These are phyloP conservation scores for Westerdykella sp. DNA, from an alignment of 2,329 filamentous ascomycete genomes.

Conservation along the genomic window DNA sequence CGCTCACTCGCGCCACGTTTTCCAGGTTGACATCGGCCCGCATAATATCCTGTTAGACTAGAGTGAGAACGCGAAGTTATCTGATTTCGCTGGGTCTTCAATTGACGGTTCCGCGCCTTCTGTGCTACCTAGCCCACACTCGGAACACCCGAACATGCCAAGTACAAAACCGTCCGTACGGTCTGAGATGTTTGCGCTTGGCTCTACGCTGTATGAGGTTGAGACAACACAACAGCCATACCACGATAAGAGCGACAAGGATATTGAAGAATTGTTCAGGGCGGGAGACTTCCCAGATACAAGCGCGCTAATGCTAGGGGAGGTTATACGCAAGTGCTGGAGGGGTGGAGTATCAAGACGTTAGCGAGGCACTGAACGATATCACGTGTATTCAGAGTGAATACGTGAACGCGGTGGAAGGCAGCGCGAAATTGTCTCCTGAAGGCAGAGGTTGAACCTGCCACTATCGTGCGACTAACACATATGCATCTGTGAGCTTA, in stretches of 20 bases:
- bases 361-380: conserved; percentile 6
- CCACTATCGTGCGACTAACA: no score
- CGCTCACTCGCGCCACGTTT: conserved; percentile 8
- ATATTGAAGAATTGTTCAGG: conserved; percentile 4
- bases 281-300: conserved; percentile 9
- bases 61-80: conserved; percentile 9
- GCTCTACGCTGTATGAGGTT: conserved; percentile 14
- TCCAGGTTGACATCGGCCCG: conserved; percentile 11
- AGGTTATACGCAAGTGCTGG: conserved; percentile 12
- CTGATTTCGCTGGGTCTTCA: conserved; percentile 15
- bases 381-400: conserved; percentile 1
- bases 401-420: conserved; percentile 61
- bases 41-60: conserved; percentile 14
- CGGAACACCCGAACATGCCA: conserved; percentile 3
- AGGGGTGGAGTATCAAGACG: conserved; percentile 7
- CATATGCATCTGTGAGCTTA: no score
- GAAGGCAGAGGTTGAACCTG: background rate
- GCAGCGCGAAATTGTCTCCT: conserved; percentile 60
- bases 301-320: conserved; percentile 7
- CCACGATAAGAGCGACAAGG: conserved; percentile 3
- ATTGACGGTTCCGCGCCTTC: conserved; percentile 10
- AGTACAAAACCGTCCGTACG: conserved; percentile 3
- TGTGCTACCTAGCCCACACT: background rate
- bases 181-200: conserved; percentile 13
- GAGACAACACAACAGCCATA: conserved; percentile 9